Percentiles rank a stretch among this genome's conserved stretches.
phyloP scores from a whole-genome alignment of 345 rosid genomes.

The Eucalyptus polybractea region DNA sequence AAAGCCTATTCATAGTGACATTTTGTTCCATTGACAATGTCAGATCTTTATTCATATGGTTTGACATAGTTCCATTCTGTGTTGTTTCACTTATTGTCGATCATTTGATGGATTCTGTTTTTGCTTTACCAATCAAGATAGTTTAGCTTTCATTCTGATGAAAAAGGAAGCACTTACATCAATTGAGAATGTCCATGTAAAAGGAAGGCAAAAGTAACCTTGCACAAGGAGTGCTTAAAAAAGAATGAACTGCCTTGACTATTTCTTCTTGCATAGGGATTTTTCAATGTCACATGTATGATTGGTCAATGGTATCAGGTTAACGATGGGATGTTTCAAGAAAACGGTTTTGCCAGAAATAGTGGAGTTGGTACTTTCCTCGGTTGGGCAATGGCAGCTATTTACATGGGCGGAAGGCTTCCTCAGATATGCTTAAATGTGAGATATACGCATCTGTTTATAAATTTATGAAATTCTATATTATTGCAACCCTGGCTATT shows the following conservation, averaged over 20 bases:
- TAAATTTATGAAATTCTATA: neutral
- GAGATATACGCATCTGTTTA: conserved; percentile 1
- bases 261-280: neutral
- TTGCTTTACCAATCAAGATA: neutral
- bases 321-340: neutral
- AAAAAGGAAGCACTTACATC: neutral
- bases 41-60: neutral
- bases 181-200: neutral
- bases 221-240: neutral
- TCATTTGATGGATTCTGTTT: neutral
- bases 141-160: neutral
- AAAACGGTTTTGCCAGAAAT: conserved; percentile 7
- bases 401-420: conserved; percentile 89
- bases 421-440: conserved; percentile 82
- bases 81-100: neutral
- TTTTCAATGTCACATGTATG: neutral
- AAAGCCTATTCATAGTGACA: neutral
- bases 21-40: neutral
- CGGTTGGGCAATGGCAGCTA: conserved; percentile 86
- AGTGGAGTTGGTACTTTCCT: conserved; percentile 33
- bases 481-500: neutral
- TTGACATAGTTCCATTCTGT: neutral
- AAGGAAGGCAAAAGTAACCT: neutral
- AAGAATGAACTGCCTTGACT: neutral
- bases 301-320: conserved; percentile 21